phyloP scores from a whole-genome alignment of 2,329 filamentous ascomycete species.

The Escovopsis weberi region DNA sequence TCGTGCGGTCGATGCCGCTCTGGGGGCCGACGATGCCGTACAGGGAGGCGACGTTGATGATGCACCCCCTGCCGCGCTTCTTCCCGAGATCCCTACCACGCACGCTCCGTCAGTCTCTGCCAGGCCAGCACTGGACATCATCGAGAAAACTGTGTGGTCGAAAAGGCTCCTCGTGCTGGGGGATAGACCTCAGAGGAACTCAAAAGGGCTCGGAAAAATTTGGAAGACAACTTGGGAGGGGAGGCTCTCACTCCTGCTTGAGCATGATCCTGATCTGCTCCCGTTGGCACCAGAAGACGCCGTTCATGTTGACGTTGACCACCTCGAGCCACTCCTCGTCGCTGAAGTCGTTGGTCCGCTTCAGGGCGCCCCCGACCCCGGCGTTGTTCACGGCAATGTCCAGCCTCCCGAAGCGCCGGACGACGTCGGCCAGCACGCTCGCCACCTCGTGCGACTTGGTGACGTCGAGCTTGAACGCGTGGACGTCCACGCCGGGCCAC shows the following conservation, averaged over 20 bases:
- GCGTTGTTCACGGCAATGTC: constrained; percentile 43
- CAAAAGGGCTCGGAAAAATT: too few species aligned
- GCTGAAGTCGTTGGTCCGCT: constrained; percentile 29
- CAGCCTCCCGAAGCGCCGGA: constrained; percentile 33
- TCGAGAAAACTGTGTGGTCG: too few species aligned
- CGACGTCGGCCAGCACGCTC: constrained; percentile 25
- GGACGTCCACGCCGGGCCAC: constrained; percentile 26
- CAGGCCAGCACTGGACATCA: too few species aligned
- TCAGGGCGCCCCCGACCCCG: constrained; percentile 29
- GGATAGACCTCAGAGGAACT: too few species aligned
- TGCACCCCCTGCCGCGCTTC: constrained; percentile 30
- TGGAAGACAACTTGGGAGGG: too few species aligned
- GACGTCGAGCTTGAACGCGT: constrained; percentile 31
- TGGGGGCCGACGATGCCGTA: constrained; percentile 30
- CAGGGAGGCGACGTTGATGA: constrained; percentile 41
- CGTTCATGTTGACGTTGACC: constrained; percentile 37
- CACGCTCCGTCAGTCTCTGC: too few species aligned
- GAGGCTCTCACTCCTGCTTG: constrained; percentile 26
- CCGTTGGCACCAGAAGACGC: constrained; percentile 41
- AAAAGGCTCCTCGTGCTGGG: too few species aligned
- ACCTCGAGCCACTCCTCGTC: constrained; percentile 35
- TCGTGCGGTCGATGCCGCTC: constrained; percentile 22
- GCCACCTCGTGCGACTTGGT: constrained; percentile 26
- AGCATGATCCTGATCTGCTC: constrained; percentile 38
- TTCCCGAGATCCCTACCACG: constrained; percentile 18